Conservation (phyloP, 2,329 filamentous ascomycete species). For the Karstenula rhodostoma region DNA sequence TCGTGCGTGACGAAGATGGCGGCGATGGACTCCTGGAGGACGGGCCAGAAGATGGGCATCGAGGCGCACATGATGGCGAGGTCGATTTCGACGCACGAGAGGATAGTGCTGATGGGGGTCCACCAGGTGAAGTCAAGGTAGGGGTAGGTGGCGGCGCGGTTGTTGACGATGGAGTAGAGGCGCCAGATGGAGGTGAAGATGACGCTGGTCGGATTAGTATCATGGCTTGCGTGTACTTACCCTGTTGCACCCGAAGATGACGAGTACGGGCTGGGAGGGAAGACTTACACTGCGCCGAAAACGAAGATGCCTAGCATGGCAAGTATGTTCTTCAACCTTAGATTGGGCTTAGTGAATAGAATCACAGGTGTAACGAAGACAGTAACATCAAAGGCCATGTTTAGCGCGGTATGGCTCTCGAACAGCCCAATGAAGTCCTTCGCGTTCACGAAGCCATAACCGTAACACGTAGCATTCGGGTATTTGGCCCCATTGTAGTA, state of each 20-base stretch:
- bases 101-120: slow-evolving; percentile 34
- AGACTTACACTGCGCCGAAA: slow-evolving; percentile 43
- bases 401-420: slow-evolving; percentile 38
- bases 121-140: slow-evolving; percentile 46
- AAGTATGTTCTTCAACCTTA: slow-evolving; percentile 38
- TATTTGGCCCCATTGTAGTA: slow-evolving; percentile 33
- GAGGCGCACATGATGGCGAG: slow-evolving; percentile 46
- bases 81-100: slow-evolving; percentile 44
- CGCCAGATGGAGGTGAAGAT: slow-evolving; percentile 42
- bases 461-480: slow-evolving; percentile 36
- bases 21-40: slow-evolving; percentile 34
- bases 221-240: background rate
- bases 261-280: background rate
- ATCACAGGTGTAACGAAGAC: slow-evolving; percentile 43
- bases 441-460: slow-evolving; percentile 32
- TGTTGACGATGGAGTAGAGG: slow-evolving; percentile 36
- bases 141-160: slow-evolving; percentile 39
- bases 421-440: slow-evolving; percentile 35
- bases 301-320: slow-evolving; percentile 42
- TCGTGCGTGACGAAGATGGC: slow-evolving; percentile 47
- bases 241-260: background rate
- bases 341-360: slow-evolving; percentile 36
- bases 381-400: slow-evolving; percentile 47
- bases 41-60: slow-evolving; percentile 49
- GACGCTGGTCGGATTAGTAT: slow-evolving; percentile 35